Evolutionary conservation across 768 basidiomycete genomes (phyloP), one percentile per base, ranked within the genome.

Genomic region (Agaricus sinodeliciosus): DNA sequence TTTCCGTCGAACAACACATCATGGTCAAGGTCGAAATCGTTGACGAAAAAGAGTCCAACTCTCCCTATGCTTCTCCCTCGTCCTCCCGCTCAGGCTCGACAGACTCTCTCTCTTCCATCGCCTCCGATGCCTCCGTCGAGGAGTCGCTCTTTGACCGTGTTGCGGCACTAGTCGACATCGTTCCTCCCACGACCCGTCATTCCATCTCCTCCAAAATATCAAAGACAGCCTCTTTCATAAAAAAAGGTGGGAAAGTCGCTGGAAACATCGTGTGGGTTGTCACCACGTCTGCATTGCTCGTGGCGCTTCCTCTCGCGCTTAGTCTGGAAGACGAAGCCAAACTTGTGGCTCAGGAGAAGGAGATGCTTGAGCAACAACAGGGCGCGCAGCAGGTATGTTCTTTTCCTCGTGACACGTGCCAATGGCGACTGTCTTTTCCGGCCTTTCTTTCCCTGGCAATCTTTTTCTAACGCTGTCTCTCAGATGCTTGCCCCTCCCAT

Each of bases 11-110:
- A 27, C 43, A n/a, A 41, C 31, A 35, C 47, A 58, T 60, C 72
- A 94, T 94, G 93, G 94, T 96, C 80, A 93, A 93, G 61, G 90
- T 96, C 60, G 83, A 92, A 72, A 88, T 90, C 64, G 85, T 90
- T 58, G 85, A 89, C 58, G 86, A 87, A 62, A 87, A 87, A 74
- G 89, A 90, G 72, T 72, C 73, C 53, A 69, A 68, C 58, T 88
- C 85, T 0, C 88, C 87, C 46, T 93, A 94, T 64, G 76, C 78
- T 37, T 86, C 88, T 43, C 67, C 84, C 40, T 79, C 87, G 4
- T 87, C 87, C 2, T 90, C 88, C 4, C 81, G 83, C 60, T 83
- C 84, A 0, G 80, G 77, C 49, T 85, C 79, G 43, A 78, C 85
- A 13, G 78, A 77, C 56, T 90, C 87, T n/a, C 78, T 93, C 59